These are phyloP conservation scores for Epithele typhae DNA, from an alignment of 768 basidiomycete species.

Conservation along the genomic window DNA sequence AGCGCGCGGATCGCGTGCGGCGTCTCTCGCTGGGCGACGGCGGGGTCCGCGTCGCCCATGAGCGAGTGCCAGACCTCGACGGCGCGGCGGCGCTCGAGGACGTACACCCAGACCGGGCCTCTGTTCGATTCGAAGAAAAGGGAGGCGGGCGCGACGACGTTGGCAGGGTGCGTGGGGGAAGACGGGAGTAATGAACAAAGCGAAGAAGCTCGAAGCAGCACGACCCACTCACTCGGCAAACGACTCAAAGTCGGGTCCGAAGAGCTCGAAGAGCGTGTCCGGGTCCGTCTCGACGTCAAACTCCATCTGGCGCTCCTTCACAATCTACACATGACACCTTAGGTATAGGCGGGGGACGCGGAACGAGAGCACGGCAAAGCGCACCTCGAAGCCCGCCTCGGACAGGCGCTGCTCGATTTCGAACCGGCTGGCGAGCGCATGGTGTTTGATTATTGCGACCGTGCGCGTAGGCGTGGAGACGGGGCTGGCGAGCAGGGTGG, in stretches of 20 bases:
- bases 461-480: conserved; percentile 44
- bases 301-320: conserved; percentile 87
- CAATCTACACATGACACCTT: conserved; percentile 46
- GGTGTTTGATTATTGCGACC: conserved; percentile 80
- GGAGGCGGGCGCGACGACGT: neutral
- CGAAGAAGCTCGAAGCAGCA: neutral
- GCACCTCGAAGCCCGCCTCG: conserved; percentile 79
- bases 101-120: conserved; percentile 89
- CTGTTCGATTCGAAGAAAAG: conserved; percentile 36
- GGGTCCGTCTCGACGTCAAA: conserved; percentile 83
- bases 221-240: conserved; percentile 81
- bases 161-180: neutral
- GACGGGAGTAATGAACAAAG: neutral
- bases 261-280: conserved; percentile 73
- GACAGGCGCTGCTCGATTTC: conserved; percentile 78
- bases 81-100: conserved; percentile 77
- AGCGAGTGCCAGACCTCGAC: conserved; percentile 77
- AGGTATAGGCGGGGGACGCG: neutral
- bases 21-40: conserved; percentile 45
- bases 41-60: conserved; percentile 66
- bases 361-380: conserved; percentile 17
- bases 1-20: conserved; percentile 70
- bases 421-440: conserved; percentile 68
- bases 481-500: conserved; percentile 7
- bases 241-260: conserved; percentile 70